Percentiles rank a stretch among this genome's conserved stretches.
Conservation (phyloP, 371 early-diverging fungal genomes). For the Syncephalis fuscata region DNA sequence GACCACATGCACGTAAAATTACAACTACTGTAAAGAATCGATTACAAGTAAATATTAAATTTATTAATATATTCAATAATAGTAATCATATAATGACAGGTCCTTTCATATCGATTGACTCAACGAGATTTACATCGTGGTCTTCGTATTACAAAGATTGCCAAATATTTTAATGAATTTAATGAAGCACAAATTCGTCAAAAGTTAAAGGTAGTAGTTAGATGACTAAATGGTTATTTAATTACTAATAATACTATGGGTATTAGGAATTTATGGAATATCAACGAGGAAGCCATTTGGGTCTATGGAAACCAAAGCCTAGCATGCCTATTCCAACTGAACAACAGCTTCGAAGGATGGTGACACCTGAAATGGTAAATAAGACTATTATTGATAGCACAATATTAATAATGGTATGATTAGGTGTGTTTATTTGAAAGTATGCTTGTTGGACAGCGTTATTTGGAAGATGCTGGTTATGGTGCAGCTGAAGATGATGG, state of each 20-base stretch:
- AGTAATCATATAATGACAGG: no score
- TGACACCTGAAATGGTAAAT: slow-evolving; percentile 91
- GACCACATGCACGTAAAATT: slow-evolving; percentile 93
- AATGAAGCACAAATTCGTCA: slow-evolving; percentile 72
- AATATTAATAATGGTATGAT: not conserved
- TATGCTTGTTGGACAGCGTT: slow-evolving; percentile 91
- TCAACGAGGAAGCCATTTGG: slow-evolving; percentile 81
- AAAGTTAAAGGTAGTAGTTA: slow-evolving; percentile 55
- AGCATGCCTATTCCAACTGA: slow-evolving; percentile 70
- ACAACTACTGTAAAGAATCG: slow-evolving; percentile 86
- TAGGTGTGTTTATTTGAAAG: slow-evolving; percentile 90
- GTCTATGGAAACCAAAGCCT: slow-evolving; percentile 87
- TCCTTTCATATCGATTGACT: slow-evolving; percentile 70
- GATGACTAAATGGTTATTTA: not conserved
- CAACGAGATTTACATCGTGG: slow-evolving; percentile 54
- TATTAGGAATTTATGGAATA: slow-evolving; percentile 84
- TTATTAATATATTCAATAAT: not conserved
- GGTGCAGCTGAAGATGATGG: slow-evolving; percentile 44
- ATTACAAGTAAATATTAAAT: slow-evolving; percentile 55
- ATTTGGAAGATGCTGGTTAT: slow-evolving; percentile 90
- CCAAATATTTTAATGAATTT: slow-evolving; percentile 71
- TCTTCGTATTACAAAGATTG: slow-evolving; percentile 56
- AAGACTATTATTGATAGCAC: not conserved
- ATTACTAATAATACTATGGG: not conserved
- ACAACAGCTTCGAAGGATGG: slow-evolving; percentile 86